Conservation (phyloP, 2,329 filamentous ascomycete species). For the Pseudogymnoascus sp. region DNA sequence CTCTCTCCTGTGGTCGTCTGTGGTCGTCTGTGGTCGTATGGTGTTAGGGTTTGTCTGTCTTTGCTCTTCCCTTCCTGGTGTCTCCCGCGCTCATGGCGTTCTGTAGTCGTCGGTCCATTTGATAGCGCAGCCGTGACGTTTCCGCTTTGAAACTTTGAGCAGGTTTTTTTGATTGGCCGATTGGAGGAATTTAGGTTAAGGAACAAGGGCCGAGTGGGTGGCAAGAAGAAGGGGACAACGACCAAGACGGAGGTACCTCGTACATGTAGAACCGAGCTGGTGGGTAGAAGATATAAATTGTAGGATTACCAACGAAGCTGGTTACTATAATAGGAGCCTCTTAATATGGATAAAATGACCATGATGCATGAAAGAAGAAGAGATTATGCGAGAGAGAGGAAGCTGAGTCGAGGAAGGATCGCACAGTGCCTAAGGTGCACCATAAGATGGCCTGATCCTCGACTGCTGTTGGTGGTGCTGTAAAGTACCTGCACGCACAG, state of each 20-base stretch:
- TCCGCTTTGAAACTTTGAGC: neutral
- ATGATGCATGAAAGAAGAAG: too few species aligned
- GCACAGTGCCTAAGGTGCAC: neutral
- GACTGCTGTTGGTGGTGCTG: neutral
- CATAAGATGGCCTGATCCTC: neutral
- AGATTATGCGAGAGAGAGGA: neutral
- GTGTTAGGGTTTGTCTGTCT: neutral
- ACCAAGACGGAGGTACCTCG: neutral
- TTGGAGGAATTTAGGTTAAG: neutral
- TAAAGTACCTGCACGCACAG: neutral
- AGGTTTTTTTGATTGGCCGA: constrained; percentile 1
- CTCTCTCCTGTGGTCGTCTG: neutral
- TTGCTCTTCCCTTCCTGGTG: neutral
- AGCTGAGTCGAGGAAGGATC: neutral
- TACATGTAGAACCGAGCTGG: neutral
- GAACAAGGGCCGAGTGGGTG: neutral
- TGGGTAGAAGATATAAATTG: neutral
- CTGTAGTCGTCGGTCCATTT: neutral
- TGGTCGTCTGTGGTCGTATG: neutral
- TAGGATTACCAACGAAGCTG: neutral
- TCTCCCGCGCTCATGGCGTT: neutral
- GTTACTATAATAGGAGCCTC: neutral
- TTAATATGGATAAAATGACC: neutral
- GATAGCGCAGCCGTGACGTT: neutral
- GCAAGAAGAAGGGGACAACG: neutral